These are phyloP conservation scores for Lycium ferocissimum DNA, from an alignment of 257 asterid genomes.

Conservation along the genomic window DNA sequence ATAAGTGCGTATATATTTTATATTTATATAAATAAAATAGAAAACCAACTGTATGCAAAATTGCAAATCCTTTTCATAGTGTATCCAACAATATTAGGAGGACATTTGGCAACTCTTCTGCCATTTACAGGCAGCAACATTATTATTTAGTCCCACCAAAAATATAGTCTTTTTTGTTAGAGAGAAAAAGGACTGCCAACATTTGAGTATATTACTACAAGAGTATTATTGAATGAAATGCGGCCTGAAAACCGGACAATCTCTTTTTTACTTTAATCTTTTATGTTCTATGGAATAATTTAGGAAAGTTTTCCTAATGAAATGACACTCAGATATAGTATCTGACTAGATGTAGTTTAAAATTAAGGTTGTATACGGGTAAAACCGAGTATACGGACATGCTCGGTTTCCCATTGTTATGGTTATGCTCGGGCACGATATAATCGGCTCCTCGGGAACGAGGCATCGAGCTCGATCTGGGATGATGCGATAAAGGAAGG, in stretches of 20 bases:
- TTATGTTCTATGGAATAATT: too few species aligned
- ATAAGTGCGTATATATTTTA: too few species aligned
- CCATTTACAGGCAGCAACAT: conserved; percentile 16
- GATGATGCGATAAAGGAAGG: too few species aligned
- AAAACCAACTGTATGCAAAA: not conserved
- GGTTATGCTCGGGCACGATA: too few species aligned
- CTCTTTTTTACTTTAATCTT: not conserved
- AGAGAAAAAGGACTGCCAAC: not conserved
- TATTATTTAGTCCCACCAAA: not conserved
- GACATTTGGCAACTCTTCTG: conserved; percentile 19
- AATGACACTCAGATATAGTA: too few species aligned
- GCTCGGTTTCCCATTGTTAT: too few species aligned
- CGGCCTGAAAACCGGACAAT: not conserved
- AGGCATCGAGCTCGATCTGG: too few species aligned
- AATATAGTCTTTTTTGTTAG: not conserved
- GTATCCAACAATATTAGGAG: not conserved
- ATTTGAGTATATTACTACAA: not conserved
- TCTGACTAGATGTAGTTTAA: too few species aligned
- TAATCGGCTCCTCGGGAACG: too few species aligned
- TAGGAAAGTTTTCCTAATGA: too few species aligned
- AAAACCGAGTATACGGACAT: too few species aligned
- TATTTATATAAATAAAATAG: not conserved
- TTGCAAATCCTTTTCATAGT: not conserved
- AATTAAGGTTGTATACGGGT: too few species aligned
- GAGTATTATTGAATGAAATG: not conserved